Evolutionary conservation across 106 monocot species (phyloP).

Genomic region (Allium fistulosum): DNA sequence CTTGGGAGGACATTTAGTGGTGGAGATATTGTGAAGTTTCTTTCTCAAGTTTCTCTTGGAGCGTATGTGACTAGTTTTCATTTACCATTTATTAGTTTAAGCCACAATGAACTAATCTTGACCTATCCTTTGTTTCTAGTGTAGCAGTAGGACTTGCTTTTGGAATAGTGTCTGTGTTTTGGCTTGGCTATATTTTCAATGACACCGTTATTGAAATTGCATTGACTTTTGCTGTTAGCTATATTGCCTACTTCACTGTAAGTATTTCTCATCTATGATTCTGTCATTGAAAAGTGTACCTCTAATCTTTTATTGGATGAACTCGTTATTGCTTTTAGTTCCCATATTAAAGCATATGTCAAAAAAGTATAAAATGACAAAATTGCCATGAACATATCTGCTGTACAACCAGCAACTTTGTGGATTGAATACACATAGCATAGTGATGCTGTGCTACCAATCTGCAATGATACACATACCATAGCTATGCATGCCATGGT

Average conservation of each 20-base stretch:
- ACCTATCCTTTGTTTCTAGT: conserved; percentile 35
- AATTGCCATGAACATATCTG: too few species aligned
- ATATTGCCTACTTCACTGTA: conserved; percentile 86
- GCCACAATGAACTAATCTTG: neutral
- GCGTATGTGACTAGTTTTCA: conserved; percentile 49
- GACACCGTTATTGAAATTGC: conserved; percentile 97
- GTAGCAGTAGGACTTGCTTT: conserved; percentile 92
- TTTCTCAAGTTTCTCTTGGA: conserved; percentile 95
- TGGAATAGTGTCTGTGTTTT: conserved; percentile 81
- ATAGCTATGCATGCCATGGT: too few species aligned
- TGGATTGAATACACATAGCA: too few species aligned
- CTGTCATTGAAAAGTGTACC: too few species aligned
- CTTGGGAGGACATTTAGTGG: conserved; percentile 61
- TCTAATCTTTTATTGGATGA: too few species aligned
- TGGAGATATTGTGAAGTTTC: conserved; percentile 67
- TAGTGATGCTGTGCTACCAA: too few species aligned
- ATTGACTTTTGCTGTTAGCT: conserved; percentile 93
- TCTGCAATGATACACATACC: too few species aligned
- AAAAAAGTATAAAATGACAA: too few species aligned
- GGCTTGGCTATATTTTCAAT: conserved; percentile 95
- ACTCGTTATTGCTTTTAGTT: too few species aligned
- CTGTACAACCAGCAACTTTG: too few species aligned
- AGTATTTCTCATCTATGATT: conserved; percentile 17
- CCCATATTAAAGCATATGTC: too few species aligned
- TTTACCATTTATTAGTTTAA: neutral